phyloP scores from a whole-genome alignment of 1,284 basidiomycete species.

The Pseudozyma hubeiensis region DNA sequence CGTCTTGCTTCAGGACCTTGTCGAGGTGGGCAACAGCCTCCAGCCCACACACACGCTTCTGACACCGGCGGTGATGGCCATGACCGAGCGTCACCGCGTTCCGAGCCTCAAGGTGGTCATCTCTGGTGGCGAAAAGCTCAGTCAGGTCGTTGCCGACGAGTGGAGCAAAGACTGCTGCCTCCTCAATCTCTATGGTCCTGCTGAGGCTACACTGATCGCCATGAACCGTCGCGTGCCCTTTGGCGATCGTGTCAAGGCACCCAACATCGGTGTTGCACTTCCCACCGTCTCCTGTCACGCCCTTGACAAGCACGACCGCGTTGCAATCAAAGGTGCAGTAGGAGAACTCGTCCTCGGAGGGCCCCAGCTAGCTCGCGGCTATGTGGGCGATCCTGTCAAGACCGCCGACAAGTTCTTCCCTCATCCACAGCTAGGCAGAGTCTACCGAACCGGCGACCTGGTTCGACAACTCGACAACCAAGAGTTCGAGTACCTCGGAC shows the following conservation, averaged over 20 bases:
- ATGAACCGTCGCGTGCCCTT: constrained; percentile 63
- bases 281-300: constrained; percentile 66
- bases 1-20: constrained; percentile 58
- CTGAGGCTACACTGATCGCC: constrained; percentile 66
- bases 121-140: constrained; percentile 70
- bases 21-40: constrained; percentile 56
- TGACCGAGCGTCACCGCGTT: constrained; percentile 63
- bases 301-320: constrained; percentile 54
- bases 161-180: constrained; percentile 68
- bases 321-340: constrained; percentile 68
- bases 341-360: constrained; percentile 68
- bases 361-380: constrained; percentile 63
- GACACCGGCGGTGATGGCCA: constrained; percentile 69
- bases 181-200: constrained; percentile 68
- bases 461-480: constrained; percentile 66
- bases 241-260: constrained; percentile 67
- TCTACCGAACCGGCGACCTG: constrained; percentile 67
- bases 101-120: constrained; percentile 67
- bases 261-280: constrained; percentile 68
- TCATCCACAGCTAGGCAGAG: constrained; percentile 59
- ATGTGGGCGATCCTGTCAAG: constrained; percentile 64
- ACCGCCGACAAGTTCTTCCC: constrained; percentile 65
- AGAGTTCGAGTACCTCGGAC: constrained; percentile 68
- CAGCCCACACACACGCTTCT: constrained; percentile 66
- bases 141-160: constrained; percentile 68